Evolutionary conservation across 2,329 filamentous ascomycete genomes (phyloP), one percentile per base, ranked within the genome.

Genomic region (Microcyclosporella mali): DNA sequence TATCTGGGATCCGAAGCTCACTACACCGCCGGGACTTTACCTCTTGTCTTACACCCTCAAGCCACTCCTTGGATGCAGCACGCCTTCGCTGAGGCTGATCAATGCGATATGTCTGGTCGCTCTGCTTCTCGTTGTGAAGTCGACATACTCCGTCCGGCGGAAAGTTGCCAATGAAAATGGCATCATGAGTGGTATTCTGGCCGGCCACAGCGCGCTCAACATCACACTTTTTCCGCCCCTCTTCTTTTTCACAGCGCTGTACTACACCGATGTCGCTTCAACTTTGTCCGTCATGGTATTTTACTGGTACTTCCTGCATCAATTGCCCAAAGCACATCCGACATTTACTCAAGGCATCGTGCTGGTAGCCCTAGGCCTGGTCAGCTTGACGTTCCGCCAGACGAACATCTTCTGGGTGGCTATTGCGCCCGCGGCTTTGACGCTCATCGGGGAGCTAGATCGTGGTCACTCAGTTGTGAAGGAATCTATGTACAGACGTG

Each of bases 331-430:
- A 49, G 29, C 47, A 37, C 29, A 50, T 49, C 14, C 48, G 53
- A 43, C 31, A 42, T 19, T 44, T 39, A 56, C 15, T 12, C 48
- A 19, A 37, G 52, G 18, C 30, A 11, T 56, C 7, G 42, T 48
- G 8, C 45, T 55, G 18, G 47, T 86, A 0, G 1, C 72, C 0
- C 62, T 83, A 4, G 88, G 88, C 0, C 50, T 87, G 0, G 49
- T 77, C 1, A 74, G 87, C 1, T 71, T 98, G 15, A 68, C 77
- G 2, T 92, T 95, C 71, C 76, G 92, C 17, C 92, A 98, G 65
- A 98, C 92, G 0, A 98, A 98, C 57, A 84, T 97, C 43, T 95
- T 98, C 62, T 98, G 92, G 92, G 82, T 89, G 0, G 83, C 86
- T 1, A 71, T 89, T 0, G 88, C 85, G 57, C 78, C 88, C 56